A percentile compares a stretch with the other conserved stretches of the same genome.
Conservation (phyloP, 1,139 yeast genomes). For the Yamadazyma dushanensis region DNA sequence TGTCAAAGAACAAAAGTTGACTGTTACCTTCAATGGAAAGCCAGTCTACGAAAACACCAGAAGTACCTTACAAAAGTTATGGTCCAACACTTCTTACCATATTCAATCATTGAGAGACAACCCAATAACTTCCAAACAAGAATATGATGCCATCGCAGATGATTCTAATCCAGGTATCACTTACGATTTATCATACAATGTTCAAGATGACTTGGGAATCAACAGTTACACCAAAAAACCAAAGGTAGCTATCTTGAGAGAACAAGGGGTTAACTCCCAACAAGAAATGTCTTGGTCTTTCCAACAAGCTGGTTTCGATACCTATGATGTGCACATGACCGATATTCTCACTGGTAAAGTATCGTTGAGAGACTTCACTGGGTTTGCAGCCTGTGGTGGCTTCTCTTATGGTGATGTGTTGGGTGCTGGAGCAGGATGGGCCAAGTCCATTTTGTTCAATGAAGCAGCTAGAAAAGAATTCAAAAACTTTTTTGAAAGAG, state of each 20-base stretch:
- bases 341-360: conserved; percentile 79
- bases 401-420: conserved; percentile 98
- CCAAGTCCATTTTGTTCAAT: conserved; percentile 91
- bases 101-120: conserved; percentile 93
- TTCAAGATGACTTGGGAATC: conserved; percentile 44
- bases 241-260: conserved; percentile 93
- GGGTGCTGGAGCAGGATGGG: conserved; percentile 99
- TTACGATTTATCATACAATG: conserved; percentile 68
- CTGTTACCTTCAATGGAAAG: conserved; percentile 48
- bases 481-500: conserved; percentile 76
- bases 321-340: conserved; percentile 95
- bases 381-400: conserved; percentile 99
- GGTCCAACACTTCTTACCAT: conserved; percentile 89
- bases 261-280: conserved; percentile 98
- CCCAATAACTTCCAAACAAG: conserved; percentile 88
- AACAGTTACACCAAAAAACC: conserved; percentile 48
- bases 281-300: conserved; percentile 99
- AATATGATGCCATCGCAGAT: conserved; percentile 70
- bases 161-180: conserved; percentile 88
- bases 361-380: conserved; percentile 78
- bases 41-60: conserved; percentile 56
- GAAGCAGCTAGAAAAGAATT: conserved; percentile 77
- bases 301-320: conserved; percentile 90
- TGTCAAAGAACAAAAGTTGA: conserved; percentile 50
- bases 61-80: conserved; percentile 71